Evolutionary conservation across 768 basidiomycete species (phyloP), one percentile per base, ranked within the genome.

Genomic region (Rhodotorula sphaerocarpa): DNA sequence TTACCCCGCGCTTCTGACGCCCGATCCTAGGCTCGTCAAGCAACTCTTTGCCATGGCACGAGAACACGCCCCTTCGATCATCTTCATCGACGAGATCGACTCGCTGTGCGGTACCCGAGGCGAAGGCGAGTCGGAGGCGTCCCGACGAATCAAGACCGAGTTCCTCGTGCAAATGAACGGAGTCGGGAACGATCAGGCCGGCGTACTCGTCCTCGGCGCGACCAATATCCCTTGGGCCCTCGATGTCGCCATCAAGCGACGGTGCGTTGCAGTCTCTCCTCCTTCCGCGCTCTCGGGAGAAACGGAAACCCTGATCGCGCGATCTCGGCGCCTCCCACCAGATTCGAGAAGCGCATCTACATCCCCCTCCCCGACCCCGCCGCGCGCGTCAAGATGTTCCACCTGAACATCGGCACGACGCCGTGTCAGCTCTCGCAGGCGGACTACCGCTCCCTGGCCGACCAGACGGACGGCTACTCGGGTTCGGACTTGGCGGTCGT

Each of bases 211-310:
- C 14, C 81, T 99, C 27, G 95, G 92, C 34, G 95, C 95, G 14
- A 99, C 95, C 7, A 99, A 99, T 70, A 95, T 97, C 55, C 95
- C 95, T 4, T 97, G 93, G 93, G 88, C 91, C 73, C 81, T 96
- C 50, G 93, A 97, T 74, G 87, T 88, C 66, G 93, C 93, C 47
- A 71, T 73, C 52, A 97, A 96, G 76, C 86, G 95, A 74, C 83
- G 93, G 83, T 87, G 56, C 66, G 81, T 48, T 39, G 10, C n/a
- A n/a, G n/a, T 3, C 25, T 11, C 9, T 4, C 42, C 27, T 43
- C 9, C 7, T 33, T 28, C 50, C 34, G 34, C 43, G 9, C 7
- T 20, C n/a, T n/a, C n/a, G n/a, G n/a, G n/a, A n/a, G n/a, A n/a
- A n/a, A n/a, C n/a, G n/a, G n/a, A n/a, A n/a, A n/a, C n/a, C n/a